Evolutionary conservation across 768 basidiomycete genomes (phyloP).

Genomic region (Lactifluus echinatus): DNA sequence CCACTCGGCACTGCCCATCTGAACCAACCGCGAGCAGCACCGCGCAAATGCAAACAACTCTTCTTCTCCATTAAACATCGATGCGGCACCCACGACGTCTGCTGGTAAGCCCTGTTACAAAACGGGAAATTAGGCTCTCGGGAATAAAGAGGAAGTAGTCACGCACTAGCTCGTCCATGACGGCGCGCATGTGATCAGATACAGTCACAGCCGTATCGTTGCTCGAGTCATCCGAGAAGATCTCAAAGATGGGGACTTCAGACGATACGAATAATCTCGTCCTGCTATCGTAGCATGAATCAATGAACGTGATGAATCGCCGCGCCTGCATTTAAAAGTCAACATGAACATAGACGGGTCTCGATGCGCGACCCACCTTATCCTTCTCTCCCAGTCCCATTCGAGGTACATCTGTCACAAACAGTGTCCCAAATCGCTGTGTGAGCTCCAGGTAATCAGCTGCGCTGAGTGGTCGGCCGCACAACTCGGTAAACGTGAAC

Average conservation of each 20-base stretch:
- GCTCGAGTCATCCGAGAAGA: slow-evolving; percentile 68
- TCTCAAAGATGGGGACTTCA: slow-evolving; percentile 82
- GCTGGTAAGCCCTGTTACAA: slow-evolving; percentile 59
- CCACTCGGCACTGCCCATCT: slow-evolving; percentile 92
- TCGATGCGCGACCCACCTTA: slow-evolving; percentile 39
- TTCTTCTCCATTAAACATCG: slow-evolving; percentile 94
- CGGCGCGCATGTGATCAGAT: slow-evolving; percentile 81
- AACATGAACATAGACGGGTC: not conserved
- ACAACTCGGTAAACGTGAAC: slow-evolving; percentile 81
- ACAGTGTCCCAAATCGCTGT: slow-evolving; percentile 77
- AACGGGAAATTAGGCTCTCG: not conserved
- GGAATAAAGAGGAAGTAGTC: slow-evolving; percentile 5
- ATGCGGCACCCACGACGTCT: slow-evolving; percentile 69
- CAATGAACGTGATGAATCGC: slow-evolving; percentile 95
- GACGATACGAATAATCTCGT: slow-evolving; percentile 90
- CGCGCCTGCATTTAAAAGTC: slow-evolving; percentile 52
- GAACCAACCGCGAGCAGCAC: slow-evolving; percentile 77
- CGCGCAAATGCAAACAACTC: slow-evolving; percentile 96
- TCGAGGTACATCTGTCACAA: slow-evolving; percentile 80
- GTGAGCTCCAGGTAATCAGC: slow-evolving; percentile 96
- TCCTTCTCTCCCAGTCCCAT: slow-evolving; percentile 86
- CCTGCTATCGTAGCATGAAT: slow-evolving; percentile 94
- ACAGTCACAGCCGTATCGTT: slow-evolving; percentile 34
- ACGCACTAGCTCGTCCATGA: slow-evolving; percentile 91
- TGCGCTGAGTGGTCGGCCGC: slow-evolving; percentile 83